Base-by-base conservation (phyloP, 768 basidiomycete genomes). In the Calocera viscosa region DNA sequence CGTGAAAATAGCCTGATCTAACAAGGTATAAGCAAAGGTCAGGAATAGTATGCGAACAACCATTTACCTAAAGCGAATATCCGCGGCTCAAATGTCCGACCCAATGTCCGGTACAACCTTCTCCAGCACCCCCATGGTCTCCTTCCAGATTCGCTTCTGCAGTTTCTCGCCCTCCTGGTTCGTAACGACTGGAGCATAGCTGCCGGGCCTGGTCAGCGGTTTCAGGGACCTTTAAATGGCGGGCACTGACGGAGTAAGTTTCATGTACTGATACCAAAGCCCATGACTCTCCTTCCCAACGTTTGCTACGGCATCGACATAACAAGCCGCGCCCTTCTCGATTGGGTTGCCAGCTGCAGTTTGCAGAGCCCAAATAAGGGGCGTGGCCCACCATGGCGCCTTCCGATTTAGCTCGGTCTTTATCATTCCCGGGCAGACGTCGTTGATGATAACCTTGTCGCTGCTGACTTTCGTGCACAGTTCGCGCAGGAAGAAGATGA, bases 361-460 rank as follows among this genome's bases (percentile, higher is more conserved):
- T 26, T 60, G 24, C 14, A 60, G 5, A 10, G 30, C 7, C 30
- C 53, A 26, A 19, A 60, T 7, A 5, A 60, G 7, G 7, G 53
- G 53, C 30, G 11, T 16, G 7, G 19, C 7, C 7, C 8, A 28
- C 53, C 53, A 60, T 2, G 53, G 53, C 2, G 19, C 8, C 53
- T 60, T 60, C 14, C 53, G 53, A 10, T 30, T 19, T 26, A 60
- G 30, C 53, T 32, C 30, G 24, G 53, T 60, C 53, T 30, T 26
- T 11, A 60, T 60, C 26, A 60, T 60, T 2, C 53, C 53, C 5
- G 53, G 53, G 30, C 53, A 60, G 30, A 60, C 53, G 53, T 26
- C 30, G 53, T 60, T 60, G 53, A 60, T 60, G 26, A 60, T 60
- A 10, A 60, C 30, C 26, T 60, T 60, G 53, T 60, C 53, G 26